Conservation (phyloP, 1,284 basidiomycete species). For the Moesziomyces aphidis region DNA sequence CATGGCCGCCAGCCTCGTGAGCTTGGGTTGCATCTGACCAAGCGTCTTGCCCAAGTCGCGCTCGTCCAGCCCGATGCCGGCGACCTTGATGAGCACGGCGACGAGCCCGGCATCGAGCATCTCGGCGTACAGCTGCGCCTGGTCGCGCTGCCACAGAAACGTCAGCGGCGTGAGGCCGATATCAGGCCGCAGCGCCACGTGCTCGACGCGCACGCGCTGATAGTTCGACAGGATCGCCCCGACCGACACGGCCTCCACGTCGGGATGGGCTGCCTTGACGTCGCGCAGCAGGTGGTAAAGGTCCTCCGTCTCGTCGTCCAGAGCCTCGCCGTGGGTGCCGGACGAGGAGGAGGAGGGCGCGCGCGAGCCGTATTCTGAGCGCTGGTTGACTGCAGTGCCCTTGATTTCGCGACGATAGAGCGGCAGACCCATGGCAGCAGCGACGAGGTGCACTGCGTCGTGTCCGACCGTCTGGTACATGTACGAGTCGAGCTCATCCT, state of each 20-base stretch:
- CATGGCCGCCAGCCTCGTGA: constrained; percentile 78
- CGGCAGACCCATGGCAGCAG: constrained; percentile 85
- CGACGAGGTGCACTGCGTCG: constrained; percentile 88
- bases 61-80: constrained; percentile 86
- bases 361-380: constrained; percentile 82
- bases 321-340: constrained; percentile 67
- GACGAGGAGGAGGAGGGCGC: constrained; percentile 3
- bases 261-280: constrained; percentile 80
- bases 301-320: constrained; percentile 92
- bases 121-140: constrained; percentile 82
- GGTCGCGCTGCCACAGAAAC: constrained; percentile 94
- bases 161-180: constrained; percentile 83
- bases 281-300: constrained; percentile 79
- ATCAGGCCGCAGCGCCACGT: constrained; percentile 75
- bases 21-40: constrained; percentile 78
- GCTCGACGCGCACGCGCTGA: constrained; percentile 94
- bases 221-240: constrained; percentile 98
- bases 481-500: constrained; percentile 98
- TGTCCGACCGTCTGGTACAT: constrained; percentile 99
- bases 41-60: constrained; percentile 83
- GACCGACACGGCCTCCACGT: constrained; percentile 87
- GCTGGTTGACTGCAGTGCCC: constrained; percentile 84
- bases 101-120: constrained; percentile 86
- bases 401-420: constrained; percentile 83
- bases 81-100: constrained; percentile 93